Conservation (phyloP, 306 rosid species). For the Prosopis cineraria region DNA sequence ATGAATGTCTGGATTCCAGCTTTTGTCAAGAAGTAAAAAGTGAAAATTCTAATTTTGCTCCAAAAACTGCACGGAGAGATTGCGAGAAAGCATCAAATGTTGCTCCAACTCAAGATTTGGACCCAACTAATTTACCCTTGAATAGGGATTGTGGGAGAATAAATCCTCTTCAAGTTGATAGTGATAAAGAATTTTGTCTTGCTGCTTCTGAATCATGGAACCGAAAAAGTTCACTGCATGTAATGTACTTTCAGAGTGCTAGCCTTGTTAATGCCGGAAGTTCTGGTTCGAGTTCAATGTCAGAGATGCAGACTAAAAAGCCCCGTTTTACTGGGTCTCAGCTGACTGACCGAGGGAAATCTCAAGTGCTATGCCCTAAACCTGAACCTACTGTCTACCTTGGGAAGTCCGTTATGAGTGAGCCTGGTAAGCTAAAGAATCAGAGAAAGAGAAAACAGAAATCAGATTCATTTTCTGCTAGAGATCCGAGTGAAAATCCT, state of each 20-base stretch:
- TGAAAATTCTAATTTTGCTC: slow-evolving; percentile 44
- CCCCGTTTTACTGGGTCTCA: slow-evolving; percentile 28
- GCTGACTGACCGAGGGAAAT: slow-evolving; percentile 35
- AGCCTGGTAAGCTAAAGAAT: slow-evolving; percentile 20
- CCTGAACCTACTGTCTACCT: slow-evolving; percentile 13
- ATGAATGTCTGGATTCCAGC: slow-evolving; percentile 38
- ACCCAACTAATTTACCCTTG: too few relatives aligned
- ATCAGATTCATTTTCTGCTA: slow-evolving; percentile 23
- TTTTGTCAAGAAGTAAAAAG: slow-evolving; percentile 14
- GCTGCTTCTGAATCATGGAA: slow-evolving; percentile 28
- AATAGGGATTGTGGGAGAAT: neutral
- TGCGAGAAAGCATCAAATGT: slow-evolving; percentile 40
- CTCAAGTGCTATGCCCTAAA: slow-evolving; percentile 19
- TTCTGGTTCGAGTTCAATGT: slow-evolving; percentile 37
- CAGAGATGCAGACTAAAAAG: slow-evolving; percentile 34
- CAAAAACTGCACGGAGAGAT: slow-evolving; percentile 39
- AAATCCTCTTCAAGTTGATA: slow-evolving; percentile 33
- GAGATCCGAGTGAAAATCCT: slow-evolving; percentile 26
- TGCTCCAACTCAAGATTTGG: slow-evolving; percentile 40
- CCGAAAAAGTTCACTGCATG: slow-evolving; percentile 14
- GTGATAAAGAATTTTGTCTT: slow-evolving; percentile 19
- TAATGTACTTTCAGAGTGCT: slow-evolving; percentile 21
- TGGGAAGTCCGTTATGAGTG: slow-evolving; percentile 22
- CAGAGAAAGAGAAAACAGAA: slow-evolving; percentile 42
- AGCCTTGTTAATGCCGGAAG: slow-evolving; percentile 27